Percentiles rank a stretch among this genome's conserved stretches.
Conservation (phyloP, 441 rosid species). For the Brassica hybrid region DNA sequence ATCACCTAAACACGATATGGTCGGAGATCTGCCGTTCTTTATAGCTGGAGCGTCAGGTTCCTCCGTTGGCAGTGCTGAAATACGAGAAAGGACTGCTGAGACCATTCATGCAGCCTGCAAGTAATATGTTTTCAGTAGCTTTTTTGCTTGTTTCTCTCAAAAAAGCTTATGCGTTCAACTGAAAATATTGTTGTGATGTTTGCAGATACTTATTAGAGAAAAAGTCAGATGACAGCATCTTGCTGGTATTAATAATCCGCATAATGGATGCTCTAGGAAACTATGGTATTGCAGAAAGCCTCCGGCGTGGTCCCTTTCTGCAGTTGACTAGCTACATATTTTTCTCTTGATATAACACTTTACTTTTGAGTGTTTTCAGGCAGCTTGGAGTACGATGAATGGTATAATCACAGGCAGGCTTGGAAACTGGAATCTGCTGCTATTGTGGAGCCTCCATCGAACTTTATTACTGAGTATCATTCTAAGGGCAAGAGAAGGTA, state of each 20-base stretch:
- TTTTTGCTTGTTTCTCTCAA: slow-evolving; percentile 19
- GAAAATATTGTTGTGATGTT: slow-evolving; percentile 37
- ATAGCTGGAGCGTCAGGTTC: slow-evolving; percentile 99
- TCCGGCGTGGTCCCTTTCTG: slow-evolving; percentile 27
- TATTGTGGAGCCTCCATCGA: slow-evolving; percentile 93
- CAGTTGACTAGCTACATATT: slow-evolving; percentile 29
- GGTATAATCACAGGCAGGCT: slow-evolving; percentile 99
- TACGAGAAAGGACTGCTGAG: slow-evolving; percentile 93
- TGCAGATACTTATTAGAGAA: slow-evolving; percentile 88
- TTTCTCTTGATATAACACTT: slow-evolving; percentile 29
- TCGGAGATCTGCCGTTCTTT: slow-evolving; percentile 72
- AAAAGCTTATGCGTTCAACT: slow-evolving; percentile 32
- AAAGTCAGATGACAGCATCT: slow-evolving; percentile 99
- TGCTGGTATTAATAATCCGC: slow-evolving; percentile 86
- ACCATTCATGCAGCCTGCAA: slow-evolving; percentile 88
- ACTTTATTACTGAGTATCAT: slow-evolving; percentile 86
- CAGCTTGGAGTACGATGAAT: slow-evolving; percentile 95
- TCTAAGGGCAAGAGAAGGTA: slow-evolving; percentile 97
- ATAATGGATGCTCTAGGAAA: slow-evolving; percentile 98
- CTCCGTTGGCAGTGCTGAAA: slow-evolving; percentile 79
- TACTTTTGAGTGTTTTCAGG: slow-evolving; percentile 55
- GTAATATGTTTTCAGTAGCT: slow-evolving; percentile 61
- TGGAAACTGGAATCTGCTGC: slow-evolving; percentile 99
- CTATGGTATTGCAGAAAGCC: slow-evolving; percentile 70
- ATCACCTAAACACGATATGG: slow-evolving; percentile 69